Evolutionary conservation across 495 filamentous ascomycete genomes (phyloP), one percentile per base, ranked within the genome.

Genomic region (Bombardia bombarda): DNA sequence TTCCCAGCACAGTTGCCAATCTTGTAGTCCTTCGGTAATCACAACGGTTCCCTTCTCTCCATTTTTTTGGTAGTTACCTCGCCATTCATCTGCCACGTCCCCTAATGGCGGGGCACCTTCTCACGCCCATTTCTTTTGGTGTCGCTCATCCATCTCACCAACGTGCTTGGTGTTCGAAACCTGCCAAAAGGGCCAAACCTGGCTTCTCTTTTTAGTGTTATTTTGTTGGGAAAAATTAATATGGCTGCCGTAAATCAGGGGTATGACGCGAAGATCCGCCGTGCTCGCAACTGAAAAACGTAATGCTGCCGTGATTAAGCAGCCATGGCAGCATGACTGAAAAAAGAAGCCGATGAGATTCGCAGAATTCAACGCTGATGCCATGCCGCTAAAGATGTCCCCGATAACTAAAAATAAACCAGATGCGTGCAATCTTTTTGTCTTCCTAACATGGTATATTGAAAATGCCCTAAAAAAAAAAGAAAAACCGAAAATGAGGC

Each of bases 301-400:
- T 38, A 10, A n/a, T 38, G 43, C 33, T 35, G 52, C 47, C 33
- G 44, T 33, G 23, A 21, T 43, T 32, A 34, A 33, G 43, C 45
- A 42, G 30, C 42, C 43, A 35, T 49, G 44, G 46, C 51, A 50
- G 50, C 38, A 47, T 42, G 48, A 39, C 51, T 42, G 41, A 47
- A 47, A 51, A 39, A 37, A 42, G 51, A 52, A 45, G 32, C 20
- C 24, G 33, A 46, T 8, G 23, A 47, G 55, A 52, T 47, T 50
- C 57, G 51, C 47, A 52, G 47, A 60, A 57, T 49, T 58, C 52
- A 58, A 60, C 60, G 60, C 60, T 63, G 47, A 60, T 60, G 57
- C 57, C 57, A 62, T 58, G 60, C 47, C 57, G 57, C 60, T 60
- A 60, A 52, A n/a, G n/a, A 63, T 60, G 47, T 56, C 52, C 49